phyloP scores from a whole-genome alignment of 352 stramenopile genomes.

The Phytophthora sojae region DNA sequence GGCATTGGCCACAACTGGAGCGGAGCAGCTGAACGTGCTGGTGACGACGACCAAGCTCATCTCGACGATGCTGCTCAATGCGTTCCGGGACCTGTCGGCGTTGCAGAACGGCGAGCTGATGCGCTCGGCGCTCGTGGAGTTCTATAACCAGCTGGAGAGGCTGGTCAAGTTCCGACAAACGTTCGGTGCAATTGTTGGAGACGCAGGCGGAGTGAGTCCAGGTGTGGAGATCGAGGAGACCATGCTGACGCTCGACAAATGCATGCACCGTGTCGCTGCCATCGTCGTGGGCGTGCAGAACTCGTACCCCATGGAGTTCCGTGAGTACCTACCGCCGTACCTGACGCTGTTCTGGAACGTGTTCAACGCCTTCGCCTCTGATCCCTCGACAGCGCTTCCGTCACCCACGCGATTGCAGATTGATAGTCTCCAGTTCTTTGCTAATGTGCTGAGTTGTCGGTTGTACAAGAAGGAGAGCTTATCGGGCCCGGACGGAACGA shows the following conservation, averaged over 20 bases:
- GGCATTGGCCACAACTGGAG: conserved; percentile 16
- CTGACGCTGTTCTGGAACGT: conserved; percentile 74
- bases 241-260: conserved; percentile 61
- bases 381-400: conserved; percentile 7
- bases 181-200: conserved; percentile 17
- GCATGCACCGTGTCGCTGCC: conserved; percentile 64
- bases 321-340: conserved; percentile 75
- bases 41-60: conserved; percentile 73
- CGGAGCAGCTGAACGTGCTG: conserved; percentile 48
- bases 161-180: conserved; percentile 57
- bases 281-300: conserved; percentile 81
- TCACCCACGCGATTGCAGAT: conserved; percentile 62
- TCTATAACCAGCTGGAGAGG: conserved; percentile 78
- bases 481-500: conserved; percentile 44
- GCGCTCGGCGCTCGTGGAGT: conserved; percentile 63
- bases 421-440: conserved; percentile 80
- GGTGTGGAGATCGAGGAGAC: conserved; percentile 19
- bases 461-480: conserved; percentile 84
- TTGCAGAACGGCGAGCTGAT: conserved; percentile 69
- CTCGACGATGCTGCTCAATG: conserved; percentile 72
- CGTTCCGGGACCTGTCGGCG: conserved; percentile 66
- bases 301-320: conserved; percentile 87
- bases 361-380: conserved; percentile 36
- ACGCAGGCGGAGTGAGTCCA: not conserved
- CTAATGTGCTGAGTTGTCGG: conserved; percentile 81